A percentile compares a stretch with the other conserved stretches of the same genome.
Evolutionary conservation across 108 stramenopile genomes (phyloP).

Genomic region (Stephanodiscus triporus): DNA sequence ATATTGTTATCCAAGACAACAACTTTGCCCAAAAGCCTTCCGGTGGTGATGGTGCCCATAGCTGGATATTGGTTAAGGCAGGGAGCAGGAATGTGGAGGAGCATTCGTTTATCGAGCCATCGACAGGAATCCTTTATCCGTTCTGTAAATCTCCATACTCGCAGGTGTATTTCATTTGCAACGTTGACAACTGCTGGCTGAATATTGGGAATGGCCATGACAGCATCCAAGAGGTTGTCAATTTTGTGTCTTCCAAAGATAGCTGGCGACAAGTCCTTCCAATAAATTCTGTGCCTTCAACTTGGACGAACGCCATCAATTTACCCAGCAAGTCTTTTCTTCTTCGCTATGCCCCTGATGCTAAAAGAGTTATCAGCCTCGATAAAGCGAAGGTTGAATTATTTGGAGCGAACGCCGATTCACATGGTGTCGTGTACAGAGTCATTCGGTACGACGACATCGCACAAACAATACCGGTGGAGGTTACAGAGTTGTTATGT

Average conservation of each 20-base stretch:
- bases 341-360: conserved; percentile 56
- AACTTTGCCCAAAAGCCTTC: conserved; percentile 30
- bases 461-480: no score
- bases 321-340: conserved; percentile 38
- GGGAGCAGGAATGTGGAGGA: conserved; percentile 48
- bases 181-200: conserved; percentile 76
- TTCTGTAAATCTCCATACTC: conserved; percentile 54
- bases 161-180: conserved; percentile 64
- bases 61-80: conserved; percentile 76
- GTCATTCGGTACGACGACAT: no score
- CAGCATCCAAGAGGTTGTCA: neutral
- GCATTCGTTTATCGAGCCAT: conserved; percentile 66
- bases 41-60: conserved; percentile 53
- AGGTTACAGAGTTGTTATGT: no score
- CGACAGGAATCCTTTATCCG: conserved; percentile 66
- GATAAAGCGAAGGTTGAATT: conserved; percentile 64
- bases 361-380: conserved; percentile 54
- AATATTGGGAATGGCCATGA: conserved; percentile 50
- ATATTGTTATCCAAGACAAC: conserved; percentile 14
- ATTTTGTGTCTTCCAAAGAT: neutral
- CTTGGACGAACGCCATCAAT: conserved; percentile 53
- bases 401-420: conserved; percentile 60
- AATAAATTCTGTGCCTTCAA: conserved; percentile 34
- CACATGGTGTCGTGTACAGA: conserved; percentile 59
- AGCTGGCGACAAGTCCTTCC: conserved; percentile 16